Percentiles rank a stretch among this genome's conserved stretches.
Conservation (phyloP, 2,329 filamentous ascomycete species). For the Fusarium guadeloupense region DNA sequence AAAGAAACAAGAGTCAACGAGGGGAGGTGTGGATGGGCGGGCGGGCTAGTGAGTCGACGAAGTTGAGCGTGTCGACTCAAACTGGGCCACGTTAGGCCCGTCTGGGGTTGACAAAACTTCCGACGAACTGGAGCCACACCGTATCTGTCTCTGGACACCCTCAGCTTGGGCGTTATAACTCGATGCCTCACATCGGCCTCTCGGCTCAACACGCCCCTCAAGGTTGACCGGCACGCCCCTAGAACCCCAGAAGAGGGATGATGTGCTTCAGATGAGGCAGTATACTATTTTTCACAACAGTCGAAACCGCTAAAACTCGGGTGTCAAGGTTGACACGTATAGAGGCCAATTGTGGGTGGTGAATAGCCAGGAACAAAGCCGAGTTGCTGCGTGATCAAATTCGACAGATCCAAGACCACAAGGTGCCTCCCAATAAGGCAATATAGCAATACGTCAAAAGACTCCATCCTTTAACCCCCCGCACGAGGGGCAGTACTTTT, state of each 20-base stretch:
- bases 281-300: constrained; percentile 45
- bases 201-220: constrained; percentile 22
- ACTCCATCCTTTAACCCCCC: constrained; percentile 36
- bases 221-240: constrained; percentile 29
- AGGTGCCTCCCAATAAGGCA: constrained; percentile 17
- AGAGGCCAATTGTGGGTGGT: constrained; percentile 29
- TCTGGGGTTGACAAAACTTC: constrained; percentile 46
- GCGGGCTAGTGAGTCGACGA: constrained; percentile 43
- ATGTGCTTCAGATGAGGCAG: constrained; percentile 30
- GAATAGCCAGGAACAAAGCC: constrained; percentile 32
- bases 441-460: constrained; percentile 32
- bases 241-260: constrained; percentile 23
- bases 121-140: constrained; percentile 39
- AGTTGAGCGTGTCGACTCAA: constrained; percentile 40
- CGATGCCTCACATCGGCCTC: constrained; percentile 27
- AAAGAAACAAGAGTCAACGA: constrained; percentile 41
- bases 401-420: constrained; percentile 33
- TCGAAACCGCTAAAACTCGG: constrained; percentile 42
- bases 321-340: constrained; percentile 26
- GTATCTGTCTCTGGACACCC: constrained; percentile 27
- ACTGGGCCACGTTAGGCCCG: constrained; percentile 44
- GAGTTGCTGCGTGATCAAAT: constrained; percentile 39
- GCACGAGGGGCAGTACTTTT: constrained; percentile 29
- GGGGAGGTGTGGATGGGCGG: constrained; percentile 38
- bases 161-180: constrained; percentile 13